phyloP scores from a whole-genome alignment of 495 filamentous ascomycete species.

The Penicillium turbatum region DNA sequence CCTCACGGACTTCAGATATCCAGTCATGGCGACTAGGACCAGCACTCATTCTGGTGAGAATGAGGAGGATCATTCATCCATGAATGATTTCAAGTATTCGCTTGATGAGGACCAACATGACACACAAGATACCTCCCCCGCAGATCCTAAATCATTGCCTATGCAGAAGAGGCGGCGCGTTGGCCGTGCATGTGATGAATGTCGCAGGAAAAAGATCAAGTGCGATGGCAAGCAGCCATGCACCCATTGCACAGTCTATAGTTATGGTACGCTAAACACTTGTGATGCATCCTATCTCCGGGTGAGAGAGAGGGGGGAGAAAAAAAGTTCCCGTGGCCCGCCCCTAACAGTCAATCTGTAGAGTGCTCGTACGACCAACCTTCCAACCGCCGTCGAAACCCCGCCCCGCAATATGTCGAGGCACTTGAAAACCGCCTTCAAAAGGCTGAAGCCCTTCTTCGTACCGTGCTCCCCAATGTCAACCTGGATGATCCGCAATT shows the following conservation, averaged over 20 bases:
- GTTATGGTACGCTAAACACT: slow-evolving; percentile 70
- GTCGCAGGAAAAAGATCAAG: slow-evolving; percentile 96
- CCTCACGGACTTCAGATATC: slow-evolving; percentile 2
- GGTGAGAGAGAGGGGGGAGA: no score
- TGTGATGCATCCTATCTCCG: neutral
- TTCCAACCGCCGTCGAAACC: slow-evolving; percentile 91
- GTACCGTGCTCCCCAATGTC: slow-evolving; percentile 75
- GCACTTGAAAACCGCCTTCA: slow-evolving; percentile 79
- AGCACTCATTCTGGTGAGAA: slow-evolving; percentile 26
- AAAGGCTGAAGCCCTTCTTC: slow-evolving; percentile 75
- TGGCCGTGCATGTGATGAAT: slow-evolving; percentile 92
- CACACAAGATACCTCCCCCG: slow-evolving; percentile 22
- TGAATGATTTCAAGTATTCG: slow-evolving; percentile 20
- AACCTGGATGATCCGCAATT: slow-evolving; percentile 79
- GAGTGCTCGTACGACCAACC: slow-evolving; percentile 98
- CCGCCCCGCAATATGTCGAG: slow-evolving; percentile 92
- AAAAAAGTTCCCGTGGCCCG: no score
- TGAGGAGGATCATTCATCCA: slow-evolving; percentile 33
- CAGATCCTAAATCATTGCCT: slow-evolving; percentile 44
- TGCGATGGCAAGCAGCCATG: slow-evolving; percentile 98
- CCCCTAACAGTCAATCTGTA: slow-evolving; percentile 42
- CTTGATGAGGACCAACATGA: slow-evolving; percentile 31
- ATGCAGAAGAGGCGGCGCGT: slow-evolving; percentile 86
- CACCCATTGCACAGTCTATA: slow-evolving; percentile 96
- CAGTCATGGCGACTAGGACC: slow-evolving; percentile 20